Conservation (phyloP, 805 yeast species). For the Tetrapisispora namnaoensis region DNA sequence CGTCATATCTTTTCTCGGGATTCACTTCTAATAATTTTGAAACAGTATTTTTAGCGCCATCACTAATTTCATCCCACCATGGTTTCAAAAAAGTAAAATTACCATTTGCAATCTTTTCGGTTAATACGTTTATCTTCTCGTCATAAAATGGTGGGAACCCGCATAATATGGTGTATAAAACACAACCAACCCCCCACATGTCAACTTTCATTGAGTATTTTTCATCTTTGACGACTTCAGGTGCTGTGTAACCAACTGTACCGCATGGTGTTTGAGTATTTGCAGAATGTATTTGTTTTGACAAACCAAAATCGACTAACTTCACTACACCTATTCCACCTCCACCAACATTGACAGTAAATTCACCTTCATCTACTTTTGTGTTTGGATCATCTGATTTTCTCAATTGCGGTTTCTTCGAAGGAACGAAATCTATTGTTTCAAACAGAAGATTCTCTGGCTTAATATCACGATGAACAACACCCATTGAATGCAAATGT, state of each 20-base stretch:
- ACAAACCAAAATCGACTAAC: slow-evolving; percentile 90
- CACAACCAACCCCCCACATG: slow-evolving; percentile 99
- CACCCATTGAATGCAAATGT: slow-evolving; percentile 65
- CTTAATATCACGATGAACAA: slow-evolving; percentile 76
- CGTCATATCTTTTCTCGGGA: slow-evolving; percentile 56
- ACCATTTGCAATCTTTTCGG: slow-evolving; percentile 61
- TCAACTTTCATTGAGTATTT: slow-evolving; percentile 89
- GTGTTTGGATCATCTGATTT: slow-evolving; percentile 57
- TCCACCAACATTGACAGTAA: slow-evolving; percentile 72
- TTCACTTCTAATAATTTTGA: slow-evolving; percentile 57
- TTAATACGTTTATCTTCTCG: slow-evolving; percentile 50
- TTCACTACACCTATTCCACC: slow-evolving; percentile 87
- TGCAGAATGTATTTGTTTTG: slow-evolving; percentile 80
- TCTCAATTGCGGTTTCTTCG: slow-evolving; percentile 31
- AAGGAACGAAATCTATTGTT: slow-evolving; percentile 46
- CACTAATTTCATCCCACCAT: slow-evolving; percentile 81
- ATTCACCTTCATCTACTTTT: slow-evolving; percentile 82
- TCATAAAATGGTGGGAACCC: slow-evolving; percentile 98
- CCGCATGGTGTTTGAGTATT: slow-evolving; percentile 97
- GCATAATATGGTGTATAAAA: slow-evolving; percentile 81
- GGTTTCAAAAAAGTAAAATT: slow-evolving; percentile 67
- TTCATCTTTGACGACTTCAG: slow-evolving; percentile 93
- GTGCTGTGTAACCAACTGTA: slow-evolving; percentile 97
- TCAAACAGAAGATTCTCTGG: slow-evolving; percentile 68
- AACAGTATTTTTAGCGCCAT: slow-evolving; percentile 62